Conservation (phyloP, 768 basidiomycete genomes). For the Boletus tylopilopsis region DNA sequence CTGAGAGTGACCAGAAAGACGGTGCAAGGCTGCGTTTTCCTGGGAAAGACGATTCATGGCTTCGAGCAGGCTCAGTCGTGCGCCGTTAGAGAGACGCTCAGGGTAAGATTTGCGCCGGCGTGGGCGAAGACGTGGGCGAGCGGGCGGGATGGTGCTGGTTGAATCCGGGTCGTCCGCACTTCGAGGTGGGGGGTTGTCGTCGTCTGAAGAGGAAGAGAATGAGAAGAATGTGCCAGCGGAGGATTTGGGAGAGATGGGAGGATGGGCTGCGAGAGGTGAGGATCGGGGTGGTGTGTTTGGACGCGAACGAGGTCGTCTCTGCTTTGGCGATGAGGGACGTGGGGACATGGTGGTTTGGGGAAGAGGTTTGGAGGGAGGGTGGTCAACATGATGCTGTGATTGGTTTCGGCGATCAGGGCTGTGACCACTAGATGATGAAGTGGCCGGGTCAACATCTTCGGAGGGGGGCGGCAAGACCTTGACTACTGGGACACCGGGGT, state of each 20-base stretch:
- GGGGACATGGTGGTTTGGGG: conserved; percentile 3
- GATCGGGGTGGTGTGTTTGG: conserved; percentile 17
- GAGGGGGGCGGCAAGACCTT: conserved; percentile 16
- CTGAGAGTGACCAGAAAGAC: conserved; percentile 6
- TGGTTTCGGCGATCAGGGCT: background rate
- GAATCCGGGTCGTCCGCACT: background rate
- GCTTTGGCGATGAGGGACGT: conserved; percentile 5
- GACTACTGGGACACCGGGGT: conserved; percentile 6
- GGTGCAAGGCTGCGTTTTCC: conserved; percentile 1
- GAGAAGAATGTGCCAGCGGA: conserved; percentile 27
- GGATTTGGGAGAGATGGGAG: conserved; percentile 26
- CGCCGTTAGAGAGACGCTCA: conserved; percentile 19
- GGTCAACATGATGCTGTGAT: conserved; percentile 6
- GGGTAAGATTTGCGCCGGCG: conserved; percentile 24
- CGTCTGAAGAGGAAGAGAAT: conserved; percentile 16
- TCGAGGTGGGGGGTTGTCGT: conserved; percentile 10
- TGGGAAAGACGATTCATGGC: conserved; percentile 26
- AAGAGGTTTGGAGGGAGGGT: background rate
- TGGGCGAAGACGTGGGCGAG: conserved; percentile 14
- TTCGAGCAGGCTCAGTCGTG: conserved; percentile 26
- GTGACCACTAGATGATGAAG: background rate
- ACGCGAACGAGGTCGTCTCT: conserved; percentile 14
- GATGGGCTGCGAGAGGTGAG: conserved; percentile 7
- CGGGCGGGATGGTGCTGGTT: background rate
- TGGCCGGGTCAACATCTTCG: background rate